These are phyloP conservation scores for Tylopilus cervinicoccineus DNA, from an alignment of 768 basidiomycete species.

Conservation along the genomic window DNA sequence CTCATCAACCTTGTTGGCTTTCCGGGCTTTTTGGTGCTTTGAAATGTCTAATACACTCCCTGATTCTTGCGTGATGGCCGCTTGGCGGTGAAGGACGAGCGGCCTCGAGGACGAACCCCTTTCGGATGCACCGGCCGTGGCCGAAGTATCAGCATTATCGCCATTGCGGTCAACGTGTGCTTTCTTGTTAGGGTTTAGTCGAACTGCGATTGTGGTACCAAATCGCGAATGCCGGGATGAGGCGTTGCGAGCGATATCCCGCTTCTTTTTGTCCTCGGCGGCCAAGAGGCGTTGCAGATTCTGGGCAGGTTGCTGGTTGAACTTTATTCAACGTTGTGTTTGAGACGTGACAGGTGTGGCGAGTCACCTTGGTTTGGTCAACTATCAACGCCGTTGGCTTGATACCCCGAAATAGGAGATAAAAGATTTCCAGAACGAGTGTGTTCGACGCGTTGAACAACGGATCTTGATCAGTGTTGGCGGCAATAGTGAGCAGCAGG, in stretches of 20 bases:
- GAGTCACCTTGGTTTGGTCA: conserved; percentile 61
- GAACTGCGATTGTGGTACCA: conserved; percentile 89
- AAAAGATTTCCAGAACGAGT: conserved; percentile 88
- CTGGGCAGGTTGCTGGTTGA: conserved; percentile 57
- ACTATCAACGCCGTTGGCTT: conserved; percentile 54
- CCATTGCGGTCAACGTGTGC: conserved; percentile 16
- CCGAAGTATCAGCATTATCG: conserved; percentile 22
- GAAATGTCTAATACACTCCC: conserved; percentile 68
- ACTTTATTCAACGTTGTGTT: conserved; percentile 10
- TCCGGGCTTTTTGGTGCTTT: conserved; percentile 58
- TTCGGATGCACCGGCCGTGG: conserved; percentile 17
- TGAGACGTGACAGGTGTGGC: conserved; percentile 2
- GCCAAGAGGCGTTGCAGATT: conserved; percentile 74
- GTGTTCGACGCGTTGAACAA: conserved; percentile 86
- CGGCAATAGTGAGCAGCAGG: conserved; percentile 80
- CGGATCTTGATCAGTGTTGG: conserved; percentile 71
- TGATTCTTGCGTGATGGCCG: conserved; percentile 67
- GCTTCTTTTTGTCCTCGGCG: conserved; percentile 64
- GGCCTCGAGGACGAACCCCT: conserved; percentile 39
- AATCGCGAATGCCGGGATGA: conserved; percentile 91
- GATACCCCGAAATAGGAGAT: conserved; percentile 81
- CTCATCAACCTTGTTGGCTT: conserved; percentile 61
- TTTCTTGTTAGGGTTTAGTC: conserved; percentile 57
- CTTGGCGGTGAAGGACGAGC: conserved; percentile 83
- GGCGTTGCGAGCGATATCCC: conserved; percentile 48